Base-by-base conservation (phyloP, 2,329 filamentous ascomycete genomes). In the Dactylonectria estremocensis region DNA sequence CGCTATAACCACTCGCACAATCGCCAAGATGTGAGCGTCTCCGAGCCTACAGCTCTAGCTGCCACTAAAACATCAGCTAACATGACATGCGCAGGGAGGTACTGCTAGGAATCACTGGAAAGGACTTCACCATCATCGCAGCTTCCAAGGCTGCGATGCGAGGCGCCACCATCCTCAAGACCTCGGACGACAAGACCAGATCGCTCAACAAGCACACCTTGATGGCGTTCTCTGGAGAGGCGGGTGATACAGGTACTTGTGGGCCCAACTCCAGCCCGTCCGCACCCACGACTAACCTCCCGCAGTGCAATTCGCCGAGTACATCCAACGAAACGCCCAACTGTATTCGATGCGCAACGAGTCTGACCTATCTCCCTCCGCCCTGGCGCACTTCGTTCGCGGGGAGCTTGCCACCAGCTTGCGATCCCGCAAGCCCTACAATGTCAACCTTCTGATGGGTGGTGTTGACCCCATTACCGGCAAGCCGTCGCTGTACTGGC, bases 301-400 rank as follows among this genome's bases (percentile, higher is more conserved):
- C n/a, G 40, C 80, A 97, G 95, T 98, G 70, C 95, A 99, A 91
- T 99, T 99, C 82, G 94, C 97, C 81, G 96, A 99, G 86, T 99
- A 95, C 86, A 97, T 99, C 82, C 95, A 98, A 89, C 95, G 95
- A 81, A 99, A 99, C 83, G 92, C 96, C 71, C 94, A 97, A 84
- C 92, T 99, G 80, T 99, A 99, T 86, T 95, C 93, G 74, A 99
- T 98, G 95, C 94, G 97, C 80, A 98, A 98, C 82, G 93, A 95
- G 83, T 93, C 93, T 79, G 94, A 98, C 78, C 90, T 99, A 69
- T 94, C 94, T 50, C 95, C 96, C 10, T 91, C 92, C 40, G 96
- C 94, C 45, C 91, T 98, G 63, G 94, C 95, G 69, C 91, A 94
- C 85, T 99, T 98, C 81, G 95, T 99, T 76, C 94, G 96, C 74